phyloP scores from a whole-genome alignment of 2,329 filamentous ascomycete species.

The Colletotrichum liaoningense region DNA sequence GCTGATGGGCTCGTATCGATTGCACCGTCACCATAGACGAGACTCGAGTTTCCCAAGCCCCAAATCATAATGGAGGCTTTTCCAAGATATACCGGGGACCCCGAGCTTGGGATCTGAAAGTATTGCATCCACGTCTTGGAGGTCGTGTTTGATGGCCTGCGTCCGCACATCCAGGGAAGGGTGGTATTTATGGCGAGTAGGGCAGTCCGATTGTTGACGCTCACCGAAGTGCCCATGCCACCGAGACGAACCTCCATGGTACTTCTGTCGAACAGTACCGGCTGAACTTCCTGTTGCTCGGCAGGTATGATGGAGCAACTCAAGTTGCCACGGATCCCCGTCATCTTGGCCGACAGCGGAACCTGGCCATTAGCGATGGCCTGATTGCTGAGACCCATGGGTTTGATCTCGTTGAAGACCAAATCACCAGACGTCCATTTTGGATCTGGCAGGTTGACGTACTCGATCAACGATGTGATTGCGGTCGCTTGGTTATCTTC shows the following conservation, averaged over 20 bases:
- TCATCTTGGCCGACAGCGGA: constrained; percentile 35
- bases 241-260: constrained; percentile 6
- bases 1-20: constrained; percentile 31
- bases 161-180: constrained; percentile 13
- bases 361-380: constrained; percentile 10
- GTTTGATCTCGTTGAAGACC: constrained; percentile 39
- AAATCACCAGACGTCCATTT: constrained; percentile 46
- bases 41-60: background rate
- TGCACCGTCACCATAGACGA: constrained; percentile 38
- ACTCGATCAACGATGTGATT: constrained; percentile 42
- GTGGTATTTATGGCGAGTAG: constrained; percentile 38
- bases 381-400: constrained; percentile 17
- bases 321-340: constrained; percentile 37
- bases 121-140: constrained; percentile 37
- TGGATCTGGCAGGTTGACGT: constrained; percentile 43
- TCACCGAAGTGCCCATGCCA: background rate
- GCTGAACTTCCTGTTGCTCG: constrained; percentile 5
- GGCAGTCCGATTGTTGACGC: constrained; percentile 16
- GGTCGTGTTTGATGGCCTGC: background rate
- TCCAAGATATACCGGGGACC: constrained; percentile 36
- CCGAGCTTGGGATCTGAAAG: constrained; percentile 36
- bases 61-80: constrained; percentile 39
- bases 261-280: background rate
- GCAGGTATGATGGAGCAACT: constrained; percentile 38
- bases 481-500: constrained; percentile 40